These are phyloP conservation scores for Cladophialophora bantiana DNA, from an alignment of 2,329 filamentous ascomycete genomes.

Conservation along the genomic window DNA sequence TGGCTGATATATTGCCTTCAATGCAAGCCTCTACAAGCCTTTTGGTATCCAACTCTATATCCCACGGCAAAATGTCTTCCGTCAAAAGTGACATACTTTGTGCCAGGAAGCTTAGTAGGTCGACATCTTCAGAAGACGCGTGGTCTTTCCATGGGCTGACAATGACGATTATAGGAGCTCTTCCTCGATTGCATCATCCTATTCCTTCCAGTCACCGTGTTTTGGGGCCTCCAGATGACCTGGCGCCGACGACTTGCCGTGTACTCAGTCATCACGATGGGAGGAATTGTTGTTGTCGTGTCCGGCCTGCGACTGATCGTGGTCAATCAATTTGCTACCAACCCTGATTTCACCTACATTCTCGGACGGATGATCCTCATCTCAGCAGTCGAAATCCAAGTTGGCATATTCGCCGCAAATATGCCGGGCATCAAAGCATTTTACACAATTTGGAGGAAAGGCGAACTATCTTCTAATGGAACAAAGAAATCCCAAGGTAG, in stretches of 20 bases:
- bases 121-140: not conserved
- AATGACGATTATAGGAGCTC: not conserved
- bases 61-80: not conserved
- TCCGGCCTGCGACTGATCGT: slow-evolving; percentile 2
- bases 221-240: not conserved
- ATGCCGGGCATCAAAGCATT: not conserved
- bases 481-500: not conserved
- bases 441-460: not conserved
- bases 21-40: not conserved
- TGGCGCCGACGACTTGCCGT: not conserved
- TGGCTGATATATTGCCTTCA: not conserved
- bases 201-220: not conserved
- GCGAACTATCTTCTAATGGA: not conserved
- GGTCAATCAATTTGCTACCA: slow-evolving; percentile 3
- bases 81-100: not conserved
- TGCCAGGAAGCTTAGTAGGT: slow-evolving; percentile 4
- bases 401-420: slow-evolving; percentile 1
- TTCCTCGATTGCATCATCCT: not conserved
- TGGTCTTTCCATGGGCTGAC: no score
- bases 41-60: not conserved
- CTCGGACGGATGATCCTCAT: slow-evolving; percentile 4
- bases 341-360: not conserved
- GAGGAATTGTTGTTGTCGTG: not conserved
- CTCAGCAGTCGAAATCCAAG: not conserved
- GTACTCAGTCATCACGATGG: not conserved